Percentiles rank a stretch among this genome's conserved stretches.
Conservation (phyloP, 2,329 filamentous ascomycete species). For the Alternaria sp. region DNA sequence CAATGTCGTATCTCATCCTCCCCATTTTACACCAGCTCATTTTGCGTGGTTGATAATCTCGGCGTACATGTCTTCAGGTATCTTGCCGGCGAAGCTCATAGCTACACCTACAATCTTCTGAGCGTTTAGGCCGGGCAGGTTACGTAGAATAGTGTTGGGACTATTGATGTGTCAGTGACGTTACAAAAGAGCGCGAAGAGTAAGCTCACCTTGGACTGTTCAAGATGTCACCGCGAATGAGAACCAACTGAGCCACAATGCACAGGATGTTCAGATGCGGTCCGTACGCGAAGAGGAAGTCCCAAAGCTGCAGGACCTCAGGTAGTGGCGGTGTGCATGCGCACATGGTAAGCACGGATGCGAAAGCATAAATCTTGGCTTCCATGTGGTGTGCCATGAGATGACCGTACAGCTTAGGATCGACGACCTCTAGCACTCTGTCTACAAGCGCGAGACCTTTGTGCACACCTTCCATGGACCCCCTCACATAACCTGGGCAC, state of each 20-base stretch:
- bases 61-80: constrained; percentile 88
- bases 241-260: constrained; percentile 92
- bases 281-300: constrained; percentile 96
- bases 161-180: constrained; percentile 60
- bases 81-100: constrained; percentile 85
- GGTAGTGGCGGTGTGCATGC: constrained; percentile 95
- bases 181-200: neutral
- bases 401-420: constrained; percentile 85
- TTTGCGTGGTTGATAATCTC: constrained; percentile 90
- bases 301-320: constrained; percentile 93
- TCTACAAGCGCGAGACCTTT: constrained; percentile 90
- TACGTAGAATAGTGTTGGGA: constrained; percentile 90
- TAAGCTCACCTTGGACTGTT: constrained; percentile 77
- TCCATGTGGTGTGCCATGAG: constrained; percentile 86
- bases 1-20: constrained; percentile 1
- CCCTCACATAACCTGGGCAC: constrained; percentile 91
- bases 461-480: constrained; percentile 97
- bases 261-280: constrained; percentile 94
- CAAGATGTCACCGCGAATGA: constrained; percentile 85
- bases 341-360: constrained; percentile 91
- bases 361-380: constrained; percentile 95
- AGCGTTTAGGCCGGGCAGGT: constrained; percentile 84
- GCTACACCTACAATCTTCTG: constrained; percentile 86
- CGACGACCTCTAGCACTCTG: constrained; percentile 88
- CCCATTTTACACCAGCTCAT: constrained; percentile 50